phyloP scores from a whole-genome alignment of 306 rosid species.

The Senna tora region DNA sequence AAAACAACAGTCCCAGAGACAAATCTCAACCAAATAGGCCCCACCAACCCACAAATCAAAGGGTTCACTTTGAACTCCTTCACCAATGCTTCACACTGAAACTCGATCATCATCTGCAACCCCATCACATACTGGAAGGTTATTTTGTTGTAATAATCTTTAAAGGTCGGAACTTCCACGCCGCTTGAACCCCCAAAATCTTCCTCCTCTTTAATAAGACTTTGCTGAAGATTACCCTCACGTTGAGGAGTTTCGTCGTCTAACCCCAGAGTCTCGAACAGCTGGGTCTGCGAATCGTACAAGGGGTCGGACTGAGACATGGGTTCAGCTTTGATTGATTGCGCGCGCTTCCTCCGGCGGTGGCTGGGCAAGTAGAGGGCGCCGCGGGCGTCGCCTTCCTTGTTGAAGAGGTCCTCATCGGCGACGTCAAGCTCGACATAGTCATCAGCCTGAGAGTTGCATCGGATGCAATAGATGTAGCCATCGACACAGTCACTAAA shows the following conservation, averaged over 20 bases:
- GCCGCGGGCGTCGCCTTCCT: slow-evolving; percentile 41
- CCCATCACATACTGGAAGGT: slow-evolving; percentile 77
- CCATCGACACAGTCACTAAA: slow-evolving; percentile 60
- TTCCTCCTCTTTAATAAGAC: slow-evolving; percentile 35
- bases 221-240: not conserved
- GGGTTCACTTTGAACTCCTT: slow-evolving; percentile 79
- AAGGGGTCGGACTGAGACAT: slow-evolving; percentile 57
- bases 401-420: slow-evolving; percentile 55
- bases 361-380: slow-evolving; percentile 61
- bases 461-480: slow-evolving; percentile 64
- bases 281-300: slow-evolving; percentile 42
- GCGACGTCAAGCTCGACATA: slow-evolving; percentile 63
- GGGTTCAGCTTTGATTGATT: slow-evolving; percentile 48
- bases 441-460: slow-evolving; percentile 62
- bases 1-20: slow-evolving; percentile 68
- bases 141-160: slow-evolving; percentile 59
- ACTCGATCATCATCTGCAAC: slow-evolving; percentile 75
- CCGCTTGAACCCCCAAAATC: slow-evolving; percentile 36
- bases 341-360: slow-evolving; percentile 48
- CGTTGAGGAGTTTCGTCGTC: slow-evolving; percentile 36
- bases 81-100: slow-evolving; percentile 80
- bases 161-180: slow-evolving; percentile 35
- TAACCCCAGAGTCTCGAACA: slow-evolving; percentile 46
- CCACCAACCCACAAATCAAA: slow-evolving; percentile 77
- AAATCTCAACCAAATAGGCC: slow-evolving; percentile 78